Percentiles rank a stretch among this genome's conserved stretches.
phyloP scores from a whole-genome alignment of 2,329 filamentous ascomycete genomes.

The Coniochaeta pulveracea region DNA sequence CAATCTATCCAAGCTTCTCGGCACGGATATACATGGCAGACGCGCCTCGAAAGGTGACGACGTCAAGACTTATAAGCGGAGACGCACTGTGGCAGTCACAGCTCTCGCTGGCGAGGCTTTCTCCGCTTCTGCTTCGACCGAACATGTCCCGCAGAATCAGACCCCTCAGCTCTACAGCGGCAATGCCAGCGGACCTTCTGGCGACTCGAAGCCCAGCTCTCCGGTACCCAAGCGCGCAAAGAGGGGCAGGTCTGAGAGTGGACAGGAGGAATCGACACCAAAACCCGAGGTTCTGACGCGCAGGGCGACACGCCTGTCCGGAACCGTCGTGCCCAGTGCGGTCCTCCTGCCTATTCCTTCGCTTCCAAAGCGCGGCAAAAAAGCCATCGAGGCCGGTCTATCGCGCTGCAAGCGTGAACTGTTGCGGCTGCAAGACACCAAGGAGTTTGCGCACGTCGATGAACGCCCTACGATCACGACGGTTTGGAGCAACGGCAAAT shows the following conservation, averaged over 20 bases:
- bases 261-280: conserved; percentile 12
- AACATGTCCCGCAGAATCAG: too few relatives aligned
- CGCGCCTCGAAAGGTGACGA: conserved; percentile 39
- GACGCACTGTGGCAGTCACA: conserved; percentile 33
- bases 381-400: conserved; percentile 36
- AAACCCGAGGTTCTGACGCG: conserved; percentile 21
- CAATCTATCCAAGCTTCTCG: conserved; percentile 52
- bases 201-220: conserved; percentile 29
- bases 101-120: conserved; percentile 15
- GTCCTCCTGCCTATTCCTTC: conserved; percentile 36
- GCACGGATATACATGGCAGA: conserved; percentile 49
- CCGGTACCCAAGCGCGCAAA: conserved; percentile 20
- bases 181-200: conserved; percentile 34
- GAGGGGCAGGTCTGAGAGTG: conserved; percentile 17
- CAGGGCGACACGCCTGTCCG: conserved; percentile 31
- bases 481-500: conserved; percentile 56
- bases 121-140: conserved; percentile 1
- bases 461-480: conserved; percentile 44
- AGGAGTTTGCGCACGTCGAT: conserved; percentile 50
- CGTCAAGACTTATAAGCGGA: conserved; percentile 27
- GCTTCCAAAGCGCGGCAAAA: conserved; percentile 50
- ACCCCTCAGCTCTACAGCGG: conserved; percentile 17
- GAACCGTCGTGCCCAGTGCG: conserved; percentile 26
- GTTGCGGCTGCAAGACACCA: conserved; percentile 47
- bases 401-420: conserved; percentile 44